Conservation (phyloP, 129 eudicot genomes). For the Ambrosia trifida region DNA sequence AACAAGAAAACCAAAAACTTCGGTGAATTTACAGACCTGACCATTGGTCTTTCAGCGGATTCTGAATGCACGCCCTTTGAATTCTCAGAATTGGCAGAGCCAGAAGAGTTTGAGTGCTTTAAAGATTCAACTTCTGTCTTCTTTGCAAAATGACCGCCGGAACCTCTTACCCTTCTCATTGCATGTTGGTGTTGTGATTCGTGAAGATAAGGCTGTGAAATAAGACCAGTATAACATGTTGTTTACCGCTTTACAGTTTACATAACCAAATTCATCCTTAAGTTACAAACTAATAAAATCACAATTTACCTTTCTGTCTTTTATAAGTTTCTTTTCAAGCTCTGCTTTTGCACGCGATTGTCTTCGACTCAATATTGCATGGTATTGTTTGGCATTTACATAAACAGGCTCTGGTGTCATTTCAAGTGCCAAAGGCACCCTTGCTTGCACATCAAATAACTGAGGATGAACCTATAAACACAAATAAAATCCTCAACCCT, state of each 20-base stretch:
- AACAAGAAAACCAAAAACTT: slow-evolving; percentile 10
- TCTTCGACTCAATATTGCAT: slow-evolving; percentile 57
- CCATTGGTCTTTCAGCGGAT: slow-evolving; percentile 30
- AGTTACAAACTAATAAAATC: background rate
- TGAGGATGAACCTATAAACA: slow-evolving; percentile 64
- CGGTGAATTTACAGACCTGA: slow-evolving; percentile 17
- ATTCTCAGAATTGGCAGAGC: slow-evolving; percentile 12
- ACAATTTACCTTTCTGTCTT: slow-evolving; percentile 58
- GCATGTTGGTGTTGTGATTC: slow-evolving; percentile 97
- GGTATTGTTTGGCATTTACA: slow-evolving; percentile 65
- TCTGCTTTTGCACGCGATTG: slow-evolving; percentile 59
- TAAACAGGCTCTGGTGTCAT: slow-evolving; percentile 60
- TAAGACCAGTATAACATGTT: background rate
- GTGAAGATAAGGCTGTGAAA: slow-evolving; percentile 80
- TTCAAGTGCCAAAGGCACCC: slow-evolving; percentile 44
- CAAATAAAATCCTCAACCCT: no score
- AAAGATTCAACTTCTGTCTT: slow-evolving; percentile 44
- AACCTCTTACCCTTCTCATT: slow-evolving; percentile 69
- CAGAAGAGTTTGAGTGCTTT: slow-evolving; percentile 35
- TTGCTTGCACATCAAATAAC: slow-evolving; percentile 34
- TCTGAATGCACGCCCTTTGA: slow-evolving; percentile 35
- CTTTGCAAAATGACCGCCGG: slow-evolving; percentile 87
- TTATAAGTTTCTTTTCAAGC: slow-evolving; percentile 70
- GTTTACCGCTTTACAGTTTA: slow-evolving; percentile 1
- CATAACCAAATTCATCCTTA: background rate